Percentiles rank a stretch among this genome's conserved stretches.
Conservation (phyloP, 306 rosid species). For the Sphenostylis stenocarpa region DNA sequence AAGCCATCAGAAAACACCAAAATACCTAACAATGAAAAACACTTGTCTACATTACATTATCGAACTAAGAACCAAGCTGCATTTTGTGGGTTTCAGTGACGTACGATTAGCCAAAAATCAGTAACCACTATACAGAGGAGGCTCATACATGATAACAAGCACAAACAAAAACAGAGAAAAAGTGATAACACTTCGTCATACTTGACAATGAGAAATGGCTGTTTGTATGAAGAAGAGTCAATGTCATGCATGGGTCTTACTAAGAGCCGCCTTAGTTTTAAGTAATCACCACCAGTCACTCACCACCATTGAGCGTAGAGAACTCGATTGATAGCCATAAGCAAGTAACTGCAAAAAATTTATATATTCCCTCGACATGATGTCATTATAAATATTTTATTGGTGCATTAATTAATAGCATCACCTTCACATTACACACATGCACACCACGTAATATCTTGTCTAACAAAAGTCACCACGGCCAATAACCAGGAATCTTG, state of each 20-base stretch:
- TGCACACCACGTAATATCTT: slow-evolving; percentile 33
- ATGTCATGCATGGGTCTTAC: slow-evolving; percentile 27
- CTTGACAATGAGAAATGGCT: slow-evolving; percentile 48
- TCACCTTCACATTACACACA: slow-evolving; percentile 44
- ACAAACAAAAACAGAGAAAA: slow-evolving; percentile 2
- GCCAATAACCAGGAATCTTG: background rate
- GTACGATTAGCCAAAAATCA: slow-evolving; percentile 24
- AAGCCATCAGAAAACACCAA: slow-evolving; percentile 10
- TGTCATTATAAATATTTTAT: slow-evolving; percentile 30
- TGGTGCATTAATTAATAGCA: slow-evolving; percentile 33
- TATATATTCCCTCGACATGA: slow-evolving; percentile 24
- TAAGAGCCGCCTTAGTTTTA: slow-evolving; percentile 10
- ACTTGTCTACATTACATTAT: background rate
- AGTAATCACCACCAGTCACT: background rate
- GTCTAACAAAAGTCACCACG: background rate
- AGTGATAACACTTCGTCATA: slow-evolving; percentile 42
- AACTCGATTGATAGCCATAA: background rate
- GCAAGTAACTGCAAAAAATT: background rate
- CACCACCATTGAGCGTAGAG: background rate
- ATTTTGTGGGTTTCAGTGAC: slow-evolving; percentile 5
- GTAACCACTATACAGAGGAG: background rate
- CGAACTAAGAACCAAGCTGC: slow-evolving; percentile 34
- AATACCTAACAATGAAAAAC: background rate
- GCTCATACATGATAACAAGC: slow-evolving; percentile 16
- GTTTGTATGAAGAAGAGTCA: slow-evolving; percentile 33